These are phyloP conservation scores for Cytospora paraplurivora DNA, from an alignment of 2,329 filamentous ascomycete genomes.

Conservation along the genomic window DNA sequence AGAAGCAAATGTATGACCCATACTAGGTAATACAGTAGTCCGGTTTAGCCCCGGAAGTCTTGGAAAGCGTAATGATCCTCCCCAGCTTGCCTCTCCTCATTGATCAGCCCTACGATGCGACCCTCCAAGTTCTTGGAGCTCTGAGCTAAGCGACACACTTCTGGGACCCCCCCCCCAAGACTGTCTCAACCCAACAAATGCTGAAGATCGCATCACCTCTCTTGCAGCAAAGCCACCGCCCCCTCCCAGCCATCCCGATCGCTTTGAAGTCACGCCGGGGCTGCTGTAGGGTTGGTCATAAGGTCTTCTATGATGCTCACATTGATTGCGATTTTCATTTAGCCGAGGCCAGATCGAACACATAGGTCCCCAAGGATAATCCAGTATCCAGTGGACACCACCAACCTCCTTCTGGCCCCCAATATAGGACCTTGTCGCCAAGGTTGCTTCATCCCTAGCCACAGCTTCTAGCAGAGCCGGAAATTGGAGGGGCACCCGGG, in stretches of 20 bases:
- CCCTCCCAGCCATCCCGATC: too few relatives aligned
- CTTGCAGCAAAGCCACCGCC: too few relatives aligned
- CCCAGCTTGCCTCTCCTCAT: background rate
- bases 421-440: background rate
- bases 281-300: too few relatives aligned
- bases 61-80: slow-evolving; percentile 7
- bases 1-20: background rate
- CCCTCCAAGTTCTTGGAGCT: background rate
- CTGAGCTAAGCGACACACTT: background rate
- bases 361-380: background rate
- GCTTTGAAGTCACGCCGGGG: too few relatives aligned
- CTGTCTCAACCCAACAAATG: background rate
- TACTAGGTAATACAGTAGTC: background rate
- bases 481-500: background rate
- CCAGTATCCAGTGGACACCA: background rate
- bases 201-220: too few relatives aligned
- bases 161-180: background rate
- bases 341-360: too few relatives aligned
- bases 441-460: background rate
- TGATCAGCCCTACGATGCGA: slow-evolving; percentile 11
- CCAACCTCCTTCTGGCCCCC: background rate
- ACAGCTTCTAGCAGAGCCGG: background rate
- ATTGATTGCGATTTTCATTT: too few relatives aligned
- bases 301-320: too few relatives aligned
- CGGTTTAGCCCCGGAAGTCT: background rate